Evolutionary conservation across 1,284 basidiomycete species (phyloP), one percentile per base, ranked within the genome.

Genomic region (Pseudozyma sp.): DNA sequence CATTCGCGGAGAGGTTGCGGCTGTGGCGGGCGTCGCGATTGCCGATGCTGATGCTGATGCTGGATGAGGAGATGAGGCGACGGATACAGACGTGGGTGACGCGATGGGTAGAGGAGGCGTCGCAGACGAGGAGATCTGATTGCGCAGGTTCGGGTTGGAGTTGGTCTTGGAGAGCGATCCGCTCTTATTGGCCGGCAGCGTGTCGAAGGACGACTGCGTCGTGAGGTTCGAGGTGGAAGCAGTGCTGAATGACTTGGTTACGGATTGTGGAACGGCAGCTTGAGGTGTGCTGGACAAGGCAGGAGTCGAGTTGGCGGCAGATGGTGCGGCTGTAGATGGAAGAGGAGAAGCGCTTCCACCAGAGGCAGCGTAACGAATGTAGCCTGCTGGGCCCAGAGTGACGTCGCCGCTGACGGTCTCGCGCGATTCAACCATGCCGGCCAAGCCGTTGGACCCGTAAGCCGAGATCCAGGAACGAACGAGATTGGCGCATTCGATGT

Each of bases 71-170:
- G 24, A 24, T 24, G 24, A 24, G 4, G 24, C 24, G 8, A 37
- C 35, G 35, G 54, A 44, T 40, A 45, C 11, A 17, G 50, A 42
- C 24, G 58, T 35, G 9, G 70, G 53, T 11, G 65, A 67, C 42
- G 69, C 55, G n/a, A 52, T 10, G 11, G 52, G 60, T 17, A 66
- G 16, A 14, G 50, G 49, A 1, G 68, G 43, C 14, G 52, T 59
- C 29, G 43, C 47, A 16, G 29, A 3, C 13, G 57, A 40, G 35
- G 56, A 37, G 3, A 42, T 16, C 30, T 55, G 60, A 17, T 43
- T 50, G 31, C 63, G 63, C 10, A 80, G 51, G 44, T 75, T 80
- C 29, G 78, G 78, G 39, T 80, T 78, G 8, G 78, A 80, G 56
- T 46, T 61, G 4, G 69, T 68, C 43, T 69, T 75, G 46, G 56